Conservation (phyloP, 306 rosid species). For the Lablab purpureus region DNA sequence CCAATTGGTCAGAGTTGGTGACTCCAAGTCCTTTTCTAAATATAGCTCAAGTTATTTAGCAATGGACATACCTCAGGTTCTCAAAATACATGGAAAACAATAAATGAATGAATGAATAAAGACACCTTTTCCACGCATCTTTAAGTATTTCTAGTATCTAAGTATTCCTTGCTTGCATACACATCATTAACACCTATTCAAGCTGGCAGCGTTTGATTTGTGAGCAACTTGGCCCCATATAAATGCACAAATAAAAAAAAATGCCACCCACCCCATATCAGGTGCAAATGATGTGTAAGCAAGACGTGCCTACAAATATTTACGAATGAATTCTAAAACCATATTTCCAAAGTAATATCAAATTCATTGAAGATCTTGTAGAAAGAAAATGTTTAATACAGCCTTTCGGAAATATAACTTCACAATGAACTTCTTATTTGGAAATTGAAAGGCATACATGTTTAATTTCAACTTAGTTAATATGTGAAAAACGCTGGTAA, state of each 20-base stretch:
- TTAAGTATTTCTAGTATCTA: constrained; percentile 15
- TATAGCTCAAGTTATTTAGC: constrained; percentile 10
- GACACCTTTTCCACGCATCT: constrained; percentile 23
- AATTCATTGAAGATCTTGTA: constrained; percentile 33
- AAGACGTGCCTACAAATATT: neutral
- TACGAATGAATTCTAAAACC: constrained; percentile 22
- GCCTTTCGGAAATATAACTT: constrained; percentile 12
- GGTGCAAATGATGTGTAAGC: constrained; percentile 17
- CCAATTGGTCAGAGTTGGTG: neutral
- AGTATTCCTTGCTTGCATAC: neutral
- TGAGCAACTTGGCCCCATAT: neutral
- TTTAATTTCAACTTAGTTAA: no score
- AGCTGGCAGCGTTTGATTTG: constrained; percentile 23
- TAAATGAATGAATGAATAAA: constrained; percentile 21
- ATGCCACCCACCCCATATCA: constrained; percentile 2
- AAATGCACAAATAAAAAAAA: constrained; percentile 31
- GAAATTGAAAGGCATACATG: constrained; percentile 13
- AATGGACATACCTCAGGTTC: neutral
- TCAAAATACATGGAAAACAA: constrained; percentile 21
- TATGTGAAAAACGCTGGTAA: no score
- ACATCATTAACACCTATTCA: constrained; percentile 21
- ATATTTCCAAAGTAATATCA: constrained; percentile 5
- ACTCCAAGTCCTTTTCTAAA: neutral
- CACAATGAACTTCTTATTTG: neutral
- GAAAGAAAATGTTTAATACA: neutral